Evolutionary conservation across 2,329 filamentous ascomycete genomes (phyloP).

Genomic region (Moelleriella libera): DNA sequence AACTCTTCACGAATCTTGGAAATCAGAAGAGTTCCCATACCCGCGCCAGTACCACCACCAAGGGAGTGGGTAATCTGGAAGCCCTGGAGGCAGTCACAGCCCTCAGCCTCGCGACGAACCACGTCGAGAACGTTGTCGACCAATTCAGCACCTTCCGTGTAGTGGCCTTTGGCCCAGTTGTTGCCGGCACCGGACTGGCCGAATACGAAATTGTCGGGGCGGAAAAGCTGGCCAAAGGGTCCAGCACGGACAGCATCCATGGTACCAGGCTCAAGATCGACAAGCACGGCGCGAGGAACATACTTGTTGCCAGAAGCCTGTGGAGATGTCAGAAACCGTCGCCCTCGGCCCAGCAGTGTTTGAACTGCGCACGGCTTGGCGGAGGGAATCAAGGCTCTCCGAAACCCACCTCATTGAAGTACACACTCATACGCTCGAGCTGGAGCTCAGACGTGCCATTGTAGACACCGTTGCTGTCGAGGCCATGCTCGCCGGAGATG

Average conservation of each 20-base stretch:
- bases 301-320: conserved; percentile 97
- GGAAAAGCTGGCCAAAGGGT: conserved; percentile 98
- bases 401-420: conserved; percentile 66
- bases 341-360: background rate
- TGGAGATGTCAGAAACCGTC: background rate
- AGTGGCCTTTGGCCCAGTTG: conserved; percentile 99
- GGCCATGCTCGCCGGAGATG: conserved; percentile 84
- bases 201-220: conserved; percentile 99
- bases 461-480: conserved; percentile 97
- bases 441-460: conserved; percentile 97
- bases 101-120: conserved; percentile 95
- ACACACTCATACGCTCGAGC: conserved; percentile 99
- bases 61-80: conserved; percentile 99
- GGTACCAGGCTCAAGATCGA: conserved; percentile 98
- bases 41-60: conserved; percentile 98
- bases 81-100: conserved; percentile 98
- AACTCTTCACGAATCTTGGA: conserved; percentile 99
- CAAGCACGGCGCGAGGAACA: conserved; percentile 96
- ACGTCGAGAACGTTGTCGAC: conserved; percentile 98
- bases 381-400: background rate
- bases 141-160: conserved; percentile 98
- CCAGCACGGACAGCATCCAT: conserved; percentile 98
- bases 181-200: conserved; percentile 99
- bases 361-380: background rate
- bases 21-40: conserved; percentile 99